phyloP scores from a whole-genome alignment of 2,329 filamentous ascomycete genomes.

The Colletotrichum karsti region DNA sequence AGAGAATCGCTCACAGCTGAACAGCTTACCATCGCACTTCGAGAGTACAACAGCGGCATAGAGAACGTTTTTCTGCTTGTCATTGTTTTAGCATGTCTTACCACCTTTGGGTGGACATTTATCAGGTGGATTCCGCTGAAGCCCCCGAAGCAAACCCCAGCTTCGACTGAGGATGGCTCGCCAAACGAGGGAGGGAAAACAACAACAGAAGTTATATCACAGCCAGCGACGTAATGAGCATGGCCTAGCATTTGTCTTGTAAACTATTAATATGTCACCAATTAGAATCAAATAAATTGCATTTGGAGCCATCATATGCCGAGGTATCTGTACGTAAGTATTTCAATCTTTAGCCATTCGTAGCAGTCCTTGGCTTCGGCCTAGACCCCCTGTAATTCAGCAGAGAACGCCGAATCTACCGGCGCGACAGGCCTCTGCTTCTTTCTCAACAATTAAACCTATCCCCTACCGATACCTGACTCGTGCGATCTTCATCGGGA shows the following conservation, averaged over 20 bases:
- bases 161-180: not conserved
- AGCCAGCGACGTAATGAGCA: not conserved
- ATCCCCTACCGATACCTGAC: not conserved
- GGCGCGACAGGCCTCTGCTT: too few relatives aligned
- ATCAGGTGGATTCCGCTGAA: not conserved
- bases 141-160: not conserved
- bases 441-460: too few relatives aligned
- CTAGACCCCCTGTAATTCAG: too few relatives aligned
- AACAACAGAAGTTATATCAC: not conserved
- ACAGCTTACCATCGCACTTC: not conserved
- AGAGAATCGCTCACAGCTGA: not conserved
- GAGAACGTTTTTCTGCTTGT: not conserved
- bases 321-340: too few relatives aligned
- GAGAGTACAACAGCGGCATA: conserved; percentile 2
- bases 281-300: too few relatives aligned
- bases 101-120: not conserved
- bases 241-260: too few relatives aligned
- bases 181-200: not conserved
- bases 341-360: too few relatives aligned
- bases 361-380: too few relatives aligned
- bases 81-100: not conserved
- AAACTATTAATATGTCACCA: too few relatives aligned
- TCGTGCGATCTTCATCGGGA: not conserved
- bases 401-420: too few relatives aligned
- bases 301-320: too few relatives aligned